A percentile compares a stretch with the other conserved stretches of the same genome.
These are phyloP conservation scores for Aechmea fasciata DNA, from an alignment of 176 grass and related monocot genomes.

Conservation along the genomic window DNA sequence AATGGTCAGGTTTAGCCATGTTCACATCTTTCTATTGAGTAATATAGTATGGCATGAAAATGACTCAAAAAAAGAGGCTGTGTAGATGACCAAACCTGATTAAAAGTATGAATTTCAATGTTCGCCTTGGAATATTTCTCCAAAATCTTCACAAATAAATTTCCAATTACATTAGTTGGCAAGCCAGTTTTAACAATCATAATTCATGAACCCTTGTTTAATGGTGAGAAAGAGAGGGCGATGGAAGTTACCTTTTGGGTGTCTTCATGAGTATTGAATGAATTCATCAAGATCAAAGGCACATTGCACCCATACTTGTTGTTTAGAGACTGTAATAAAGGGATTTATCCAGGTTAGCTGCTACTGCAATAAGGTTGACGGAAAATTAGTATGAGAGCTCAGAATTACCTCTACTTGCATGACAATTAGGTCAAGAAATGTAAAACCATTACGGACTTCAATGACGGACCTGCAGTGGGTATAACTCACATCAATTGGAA, in stretches of 20 bases:
- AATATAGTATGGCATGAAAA: background rate
- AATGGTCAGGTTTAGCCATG: constrained; percentile 2
- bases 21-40: background rate
- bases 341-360: constrained; percentile 25
- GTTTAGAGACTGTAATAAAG: constrained; percentile 65
- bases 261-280: constrained; percentile 98
- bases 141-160: constrained; percentile 43
- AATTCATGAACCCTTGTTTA: background rate
- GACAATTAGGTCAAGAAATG: constrained; percentile 98
- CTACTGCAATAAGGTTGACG: background rate
- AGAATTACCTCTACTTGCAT: constrained; percentile 91
- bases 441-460: constrained; percentile 96
- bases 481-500: background rate
- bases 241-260: constrained; percentile 59
- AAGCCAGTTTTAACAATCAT: background rate
- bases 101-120: constrained; percentile 93
- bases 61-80: background rate
- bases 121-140: constrained; percentile 71
- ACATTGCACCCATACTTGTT: constrained; percentile 98
- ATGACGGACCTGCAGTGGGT: constrained; percentile 67
- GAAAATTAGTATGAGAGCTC: constrained; percentile 9
- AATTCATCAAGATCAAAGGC: constrained; percentile 92
- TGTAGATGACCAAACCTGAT: constrained; percentile 34
- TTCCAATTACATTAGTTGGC: constrained; percentile 6
- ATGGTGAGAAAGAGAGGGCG: background rate